Conservation (phyloP, 495 filamentous ascomycete genomes). For the Neurospora sublineolata region DNA sequence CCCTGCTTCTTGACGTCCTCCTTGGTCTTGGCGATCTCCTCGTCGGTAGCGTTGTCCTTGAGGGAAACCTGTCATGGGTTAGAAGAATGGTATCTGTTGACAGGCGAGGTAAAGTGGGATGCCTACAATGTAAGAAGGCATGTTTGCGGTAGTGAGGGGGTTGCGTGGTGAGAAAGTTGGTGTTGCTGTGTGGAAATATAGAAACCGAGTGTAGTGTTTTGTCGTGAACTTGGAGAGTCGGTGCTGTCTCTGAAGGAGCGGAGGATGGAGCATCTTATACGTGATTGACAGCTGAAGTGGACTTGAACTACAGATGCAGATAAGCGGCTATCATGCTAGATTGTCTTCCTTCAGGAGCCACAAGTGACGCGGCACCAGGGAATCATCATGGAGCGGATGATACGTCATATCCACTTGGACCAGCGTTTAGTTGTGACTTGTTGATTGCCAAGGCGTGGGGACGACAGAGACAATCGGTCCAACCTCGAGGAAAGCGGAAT, state of each 20-base stretch:
- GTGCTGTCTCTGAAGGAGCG: neutral
- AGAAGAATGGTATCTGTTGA: neutral
- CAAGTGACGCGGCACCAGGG: neutral
- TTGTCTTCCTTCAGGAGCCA: neutral
- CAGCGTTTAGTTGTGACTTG: neutral
- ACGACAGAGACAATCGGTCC: neutral
- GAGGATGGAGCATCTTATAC: neutral
- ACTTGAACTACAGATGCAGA: neutral
- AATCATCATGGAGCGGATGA: neutral
- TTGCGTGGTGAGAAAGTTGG: neutral
- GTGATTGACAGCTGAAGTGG: neutral
- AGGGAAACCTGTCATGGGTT: conserved; percentile 54
- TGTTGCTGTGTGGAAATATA: neutral
- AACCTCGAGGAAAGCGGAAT: neutral
- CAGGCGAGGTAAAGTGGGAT: neutral
- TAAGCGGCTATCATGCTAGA: neutral
- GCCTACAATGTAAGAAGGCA: conserved; percentile 65
- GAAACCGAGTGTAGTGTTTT: neutral
- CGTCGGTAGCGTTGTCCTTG: conserved; percentile 49
- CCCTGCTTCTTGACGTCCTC: conserved; percentile 54
- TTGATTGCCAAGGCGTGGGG: neutral
- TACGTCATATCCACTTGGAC: neutral
- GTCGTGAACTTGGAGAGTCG: neutral
- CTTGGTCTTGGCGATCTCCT: conserved; percentile 68
- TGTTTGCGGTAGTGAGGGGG: conserved; percentile 23